Conservation (phyloP, 768 basidiomycete genomes). For the Tylopilus subfusipes region DNA sequence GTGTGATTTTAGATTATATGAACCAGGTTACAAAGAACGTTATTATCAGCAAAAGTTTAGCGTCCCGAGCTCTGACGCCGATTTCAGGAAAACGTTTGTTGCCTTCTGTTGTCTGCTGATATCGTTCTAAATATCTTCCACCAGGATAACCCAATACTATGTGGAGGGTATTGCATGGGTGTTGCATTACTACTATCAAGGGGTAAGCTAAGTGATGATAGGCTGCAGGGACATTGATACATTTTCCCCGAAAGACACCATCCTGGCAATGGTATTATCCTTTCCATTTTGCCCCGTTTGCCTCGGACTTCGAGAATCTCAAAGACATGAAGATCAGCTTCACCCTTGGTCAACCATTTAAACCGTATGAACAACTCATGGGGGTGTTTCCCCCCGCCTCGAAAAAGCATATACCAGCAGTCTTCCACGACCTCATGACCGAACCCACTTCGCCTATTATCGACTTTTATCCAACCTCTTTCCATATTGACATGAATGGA, state of each 20-base stretch:
- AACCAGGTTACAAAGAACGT: conserved; percentile 91
- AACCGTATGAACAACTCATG: conserved; percentile 97
- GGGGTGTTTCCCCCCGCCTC: conserved; percentile 92
- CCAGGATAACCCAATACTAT: conserved; percentile 77
- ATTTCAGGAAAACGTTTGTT: conserved; percentile 70
- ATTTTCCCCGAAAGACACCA: conserved; percentile 52
- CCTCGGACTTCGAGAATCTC: conserved; percentile 85
- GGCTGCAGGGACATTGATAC: conserved; percentile 14
- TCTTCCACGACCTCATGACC: conserved; percentile 86
- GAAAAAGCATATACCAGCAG: conserved; percentile 80
- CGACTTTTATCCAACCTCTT: conserved; percentile 90
- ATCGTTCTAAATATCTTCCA: conserved; percentile 3
- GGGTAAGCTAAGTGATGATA: conserved; percentile 49
- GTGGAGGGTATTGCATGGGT: conserved; percentile 97
- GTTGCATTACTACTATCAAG: conserved; percentile 96
- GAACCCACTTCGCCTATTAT: conserved; percentile 86
- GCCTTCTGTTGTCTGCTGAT: not conserved
- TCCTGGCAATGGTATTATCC: conserved; percentile 99
- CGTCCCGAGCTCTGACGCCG: conserved; percentile 61
- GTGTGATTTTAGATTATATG: conserved; percentile 68
- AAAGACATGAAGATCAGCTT: conserved; percentile 78
- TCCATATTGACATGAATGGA: conserved; percentile 99
- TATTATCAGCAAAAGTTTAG: conserved; percentile 96
- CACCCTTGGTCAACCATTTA: conserved; percentile 81
- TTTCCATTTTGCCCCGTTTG: conserved; percentile 97